These are phyloP conservation scores for Globisporangium polare DNA, from an alignment of 352 stramenopile species.

Conservation along the genomic window DNA sequence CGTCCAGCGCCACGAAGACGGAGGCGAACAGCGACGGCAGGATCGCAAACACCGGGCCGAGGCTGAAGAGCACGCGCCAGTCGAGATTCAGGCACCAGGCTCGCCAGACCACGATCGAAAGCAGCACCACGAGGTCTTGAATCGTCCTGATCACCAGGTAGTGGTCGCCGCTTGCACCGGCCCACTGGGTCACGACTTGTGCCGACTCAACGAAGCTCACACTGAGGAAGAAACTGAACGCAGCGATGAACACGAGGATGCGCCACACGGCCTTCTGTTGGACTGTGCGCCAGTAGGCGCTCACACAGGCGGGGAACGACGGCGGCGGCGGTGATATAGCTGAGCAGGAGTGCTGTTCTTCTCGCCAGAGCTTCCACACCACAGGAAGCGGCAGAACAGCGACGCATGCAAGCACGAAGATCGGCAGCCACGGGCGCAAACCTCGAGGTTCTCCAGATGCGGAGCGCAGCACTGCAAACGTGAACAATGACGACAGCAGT, in stretches of 20 bases:
- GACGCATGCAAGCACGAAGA: constrained; percentile 28
- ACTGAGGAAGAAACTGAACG: constrained; percentile 37
- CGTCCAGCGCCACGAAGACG: constrained; percentile 25
- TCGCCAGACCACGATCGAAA: constrained; percentile 32
- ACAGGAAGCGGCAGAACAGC: constrained; percentile 27
- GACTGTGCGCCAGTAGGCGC: constrained; percentile 35
- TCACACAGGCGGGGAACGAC: constrained; percentile 18
- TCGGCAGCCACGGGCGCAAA: neutral
- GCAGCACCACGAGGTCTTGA: constrained; percentile 17
- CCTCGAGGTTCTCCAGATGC: constrained; percentile 4
- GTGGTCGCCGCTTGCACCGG: constrained; percentile 18
- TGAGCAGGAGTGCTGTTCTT: neutral
- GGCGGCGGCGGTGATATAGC: constrained; percentile 11
- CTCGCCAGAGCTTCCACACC: constrained; percentile 29
- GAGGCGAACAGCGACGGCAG: constrained; percentile 23
- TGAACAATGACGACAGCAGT: constrained; percentile 14
- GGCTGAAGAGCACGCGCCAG: constrained; percentile 34
- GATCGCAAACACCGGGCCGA: constrained; percentile 23
- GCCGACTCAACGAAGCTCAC: constrained; percentile 27
- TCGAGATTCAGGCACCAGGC: constrained; percentile 37
- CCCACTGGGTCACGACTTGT: constrained; percentile 23
- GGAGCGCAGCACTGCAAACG: constrained; percentile 8
- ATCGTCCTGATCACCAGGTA: constrained; percentile 20
- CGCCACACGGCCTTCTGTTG: constrained; percentile 51
- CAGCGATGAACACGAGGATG: constrained; percentile 31